phyloP scores from a whole-genome alignment of 345 rosid species.

The Acer yangbiense region DNA sequence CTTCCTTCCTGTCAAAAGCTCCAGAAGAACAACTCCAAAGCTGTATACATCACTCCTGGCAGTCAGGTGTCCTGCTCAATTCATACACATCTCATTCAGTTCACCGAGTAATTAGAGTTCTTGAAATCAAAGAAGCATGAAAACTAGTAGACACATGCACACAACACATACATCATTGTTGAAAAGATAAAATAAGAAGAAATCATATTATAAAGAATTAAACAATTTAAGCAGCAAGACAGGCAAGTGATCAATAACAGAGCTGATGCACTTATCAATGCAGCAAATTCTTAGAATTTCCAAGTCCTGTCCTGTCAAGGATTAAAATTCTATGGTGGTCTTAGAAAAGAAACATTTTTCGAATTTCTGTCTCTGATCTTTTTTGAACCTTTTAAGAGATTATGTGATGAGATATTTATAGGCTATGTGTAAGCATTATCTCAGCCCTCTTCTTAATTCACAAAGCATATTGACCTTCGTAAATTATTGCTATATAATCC shows the following conservation, averaged over 20 bases:
- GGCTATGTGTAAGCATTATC: neutral
- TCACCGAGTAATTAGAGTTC: neutral
- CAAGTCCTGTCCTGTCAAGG: neutral
- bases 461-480: neutral
- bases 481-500: neutral
- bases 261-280: neutral
- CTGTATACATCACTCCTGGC: constrained; percentile 97
- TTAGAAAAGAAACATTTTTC: neutral
- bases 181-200: neutral
- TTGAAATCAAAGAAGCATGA: neutral
- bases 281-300: constrained; percentile 10
- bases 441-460: neutral
- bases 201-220: neutral
- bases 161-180: neutral
- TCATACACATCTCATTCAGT: constrained; percentile 19
- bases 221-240: neutral
- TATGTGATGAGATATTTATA: neutral
- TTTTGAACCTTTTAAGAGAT: neutral
- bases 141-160: neutral
- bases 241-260: neutral
- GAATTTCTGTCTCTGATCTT: neutral
- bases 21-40: constrained; percentile 94
- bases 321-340: neutral
- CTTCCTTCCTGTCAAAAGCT: constrained; percentile 87
- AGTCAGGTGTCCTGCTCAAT: constrained; percentile 85